Evolutionary conservation across 2,329 filamentous ascomycete genomes (phyloP), one percentile per base, ranked within the genome.

Genomic region (Talaromyces sp.): DNA sequence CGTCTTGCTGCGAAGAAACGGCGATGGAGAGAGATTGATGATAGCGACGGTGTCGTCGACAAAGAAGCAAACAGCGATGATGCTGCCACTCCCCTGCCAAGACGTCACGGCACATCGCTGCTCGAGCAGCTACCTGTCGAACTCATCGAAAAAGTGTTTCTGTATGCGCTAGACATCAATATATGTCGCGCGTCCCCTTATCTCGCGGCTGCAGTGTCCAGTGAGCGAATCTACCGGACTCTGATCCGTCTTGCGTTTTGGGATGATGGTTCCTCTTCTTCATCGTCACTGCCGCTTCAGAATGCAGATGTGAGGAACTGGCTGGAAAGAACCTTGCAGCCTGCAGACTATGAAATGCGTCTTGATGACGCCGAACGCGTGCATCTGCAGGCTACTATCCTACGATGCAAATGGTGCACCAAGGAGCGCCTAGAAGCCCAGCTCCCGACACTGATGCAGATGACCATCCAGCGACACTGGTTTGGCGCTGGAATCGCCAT

Each of bases 101-200:
- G 60, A 19, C 52, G 46, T 3, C 55, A 62, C 54, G 59, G 53
- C 32, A 61, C 73, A 3, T 75, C 75, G 3, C 59, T 62, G 10
- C 68, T 84, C 12, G 80, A 84, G 65, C 60, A 64, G 4, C 71
- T 84, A 0, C 82, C 82, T 0, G 67, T 74, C 3, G 81, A 84
- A 66, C 67, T 84, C 12, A 72, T 83, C n/a, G 78, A 83, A 64
- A 72, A 75, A 46, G 82, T 84, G 52, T 83, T 83, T 62, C 69
- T 80, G n/a, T 67, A 75, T 29, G 75, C 77, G 6, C 65, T 78
- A 26, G 80, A 82, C 62, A 63, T 79, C 32, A 76, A 79, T 41
- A 66, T 81, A 1, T 72, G 78, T 2, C 70, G 70, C 17, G 72
- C 74, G 5, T 83, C 81, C 0, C 70, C 69, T 0, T 62, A 68